phyloP scores from a whole-genome alignment of 2,329 filamentous ascomycete genomes.

The Hypoxylon rubiginosum region DNA sequence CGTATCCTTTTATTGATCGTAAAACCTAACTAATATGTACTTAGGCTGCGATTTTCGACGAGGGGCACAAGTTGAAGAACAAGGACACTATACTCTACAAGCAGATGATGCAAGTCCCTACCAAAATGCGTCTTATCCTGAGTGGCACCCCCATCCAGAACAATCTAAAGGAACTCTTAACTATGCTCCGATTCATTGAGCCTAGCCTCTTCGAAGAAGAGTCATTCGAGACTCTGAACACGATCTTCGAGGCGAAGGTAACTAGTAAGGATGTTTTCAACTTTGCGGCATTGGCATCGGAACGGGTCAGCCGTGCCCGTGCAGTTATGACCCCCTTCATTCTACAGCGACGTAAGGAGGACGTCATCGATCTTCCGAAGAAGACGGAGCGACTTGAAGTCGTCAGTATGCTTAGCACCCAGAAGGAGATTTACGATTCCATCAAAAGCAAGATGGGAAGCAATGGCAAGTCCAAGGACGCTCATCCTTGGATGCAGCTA shows the following conservation, averaged over 20 bases:
- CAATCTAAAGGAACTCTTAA: constrained; percentile 91
- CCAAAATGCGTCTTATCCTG: constrained; percentile 87
- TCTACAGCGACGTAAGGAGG: constrained; percentile 90
- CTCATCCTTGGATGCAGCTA: constrained; percentile 87
- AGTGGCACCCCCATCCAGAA: constrained; percentile 94
- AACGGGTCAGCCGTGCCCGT: constrained; percentile 87
- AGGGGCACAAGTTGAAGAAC: constrained; percentile 95
- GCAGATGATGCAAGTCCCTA: constrained; percentile 80
- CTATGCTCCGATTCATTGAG: constrained; percentile 93
- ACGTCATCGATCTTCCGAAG: constrained; percentile 87
- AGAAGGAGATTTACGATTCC: constrained; percentile 79
- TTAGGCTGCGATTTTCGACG: constrained; percentile 82
- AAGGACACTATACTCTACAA: constrained; percentile 84
- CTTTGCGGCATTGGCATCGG: constrained; percentile 85
- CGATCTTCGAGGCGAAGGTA: constrained; percentile 92
- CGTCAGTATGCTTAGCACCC: constrained; percentile 81
- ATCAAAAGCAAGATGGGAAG: constrained; percentile 71
- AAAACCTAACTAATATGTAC: constrained; percentile 20
- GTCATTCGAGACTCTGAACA: constrained; percentile 82
- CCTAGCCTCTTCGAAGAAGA: constrained; percentile 80
- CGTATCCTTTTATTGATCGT: neutral
- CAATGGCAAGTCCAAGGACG: constrained; percentile 69
- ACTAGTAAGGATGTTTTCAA: constrained; percentile 84
- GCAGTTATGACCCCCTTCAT: constrained; percentile 97
- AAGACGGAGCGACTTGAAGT: constrained; percentile 85